phyloP scores from a whole-genome alignment of 1,139 yeast genomes.

The Nakaseomyces kungkrabaensis region DNA sequence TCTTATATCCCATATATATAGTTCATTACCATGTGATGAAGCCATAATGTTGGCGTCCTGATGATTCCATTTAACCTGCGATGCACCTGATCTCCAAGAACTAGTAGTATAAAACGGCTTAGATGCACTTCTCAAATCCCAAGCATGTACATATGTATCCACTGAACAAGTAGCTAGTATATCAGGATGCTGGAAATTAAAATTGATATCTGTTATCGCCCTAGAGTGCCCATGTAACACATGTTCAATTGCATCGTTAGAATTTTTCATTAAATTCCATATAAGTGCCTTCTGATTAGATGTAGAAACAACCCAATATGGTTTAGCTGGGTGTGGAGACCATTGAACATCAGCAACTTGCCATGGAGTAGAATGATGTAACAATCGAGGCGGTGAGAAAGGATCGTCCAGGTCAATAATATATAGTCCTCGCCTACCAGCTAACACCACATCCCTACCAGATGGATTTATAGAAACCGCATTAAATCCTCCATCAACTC shows the following conservation, averaged over 20 bases:
- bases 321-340: constrained; percentile 81
- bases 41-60: constrained; percentile 69
- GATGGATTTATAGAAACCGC: constrained; percentile 90
- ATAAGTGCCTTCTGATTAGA: constrained; percentile 90
- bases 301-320: constrained; percentile 87
- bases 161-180: constrained; percentile 88
- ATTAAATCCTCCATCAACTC: constrained; percentile 89
- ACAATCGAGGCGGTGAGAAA: constrained; percentile 87
- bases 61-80: constrained; percentile 91
- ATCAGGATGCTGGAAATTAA: constrained; percentile 82
- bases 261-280: constrained; percentile 79
- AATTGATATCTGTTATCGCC: constrained; percentile 92
- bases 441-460: constrained; percentile 88
- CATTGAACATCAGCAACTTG: constrained; percentile 98
- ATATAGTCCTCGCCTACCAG: constrained; percentile 72
- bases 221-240: constrained; percentile 83
- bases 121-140: constrained; percentile 82
- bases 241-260: constrained; percentile 70
- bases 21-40: constrained; percentile 71
- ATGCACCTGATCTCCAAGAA: constrained; percentile 91
- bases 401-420: constrained; percentile 94
- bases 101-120: constrained; percentile 71
- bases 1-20: constrained; percentile 81
- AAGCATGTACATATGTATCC: constrained; percentile 74
- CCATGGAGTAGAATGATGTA: constrained; percentile 90